phyloP scores from a whole-genome alignment of 2,329 filamentous ascomycete genomes.

The Capronia americana region DNA sequence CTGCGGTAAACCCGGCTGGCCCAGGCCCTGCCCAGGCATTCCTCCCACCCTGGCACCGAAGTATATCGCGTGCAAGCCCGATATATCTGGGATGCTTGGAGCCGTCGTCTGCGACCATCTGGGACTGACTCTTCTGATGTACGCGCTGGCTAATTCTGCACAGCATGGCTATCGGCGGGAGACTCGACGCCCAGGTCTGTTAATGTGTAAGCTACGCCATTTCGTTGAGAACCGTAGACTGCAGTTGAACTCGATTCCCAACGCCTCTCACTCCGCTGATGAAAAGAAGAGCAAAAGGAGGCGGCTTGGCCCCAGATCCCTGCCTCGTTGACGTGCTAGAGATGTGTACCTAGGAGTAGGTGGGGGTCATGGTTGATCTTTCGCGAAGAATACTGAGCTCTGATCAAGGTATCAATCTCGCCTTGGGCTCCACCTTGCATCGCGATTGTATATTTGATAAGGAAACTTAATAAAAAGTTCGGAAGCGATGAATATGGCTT shows the following conservation, averaged over 20 bases:
- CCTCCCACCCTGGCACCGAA: background rate
- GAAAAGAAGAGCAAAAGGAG: background rate
- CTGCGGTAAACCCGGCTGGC: background rate
- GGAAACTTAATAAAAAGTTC: background rate
- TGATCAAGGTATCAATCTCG: constrained; percentile 59
- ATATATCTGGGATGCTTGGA: background rate
- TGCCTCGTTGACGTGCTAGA: background rate
- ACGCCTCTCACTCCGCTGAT: background rate
- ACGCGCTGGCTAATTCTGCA: background rate
- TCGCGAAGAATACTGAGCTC: constrained; percentile 61
- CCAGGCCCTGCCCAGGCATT: too few species aligned
- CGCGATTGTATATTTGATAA: constrained; percentile 46
- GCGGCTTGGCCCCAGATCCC: background rate
- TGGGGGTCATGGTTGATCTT: constrained; percentile 47
- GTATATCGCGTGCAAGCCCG: background rate
- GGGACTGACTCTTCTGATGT: background rate
- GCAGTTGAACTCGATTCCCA: constrained; percentile 15
- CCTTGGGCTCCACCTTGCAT: constrained; percentile 61
- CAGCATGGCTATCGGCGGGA: background rate
- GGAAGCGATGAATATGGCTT: background rate
- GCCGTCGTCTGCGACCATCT: background rate
- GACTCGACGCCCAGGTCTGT: background rate
- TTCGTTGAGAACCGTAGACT: constrained; percentile 8
- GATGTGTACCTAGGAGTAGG: background rate
- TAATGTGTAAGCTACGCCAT: constrained; percentile 2